phyloP scores from a whole-genome alignment of 148 eudicot genomes.

The Diospyros kaki region DNA sequence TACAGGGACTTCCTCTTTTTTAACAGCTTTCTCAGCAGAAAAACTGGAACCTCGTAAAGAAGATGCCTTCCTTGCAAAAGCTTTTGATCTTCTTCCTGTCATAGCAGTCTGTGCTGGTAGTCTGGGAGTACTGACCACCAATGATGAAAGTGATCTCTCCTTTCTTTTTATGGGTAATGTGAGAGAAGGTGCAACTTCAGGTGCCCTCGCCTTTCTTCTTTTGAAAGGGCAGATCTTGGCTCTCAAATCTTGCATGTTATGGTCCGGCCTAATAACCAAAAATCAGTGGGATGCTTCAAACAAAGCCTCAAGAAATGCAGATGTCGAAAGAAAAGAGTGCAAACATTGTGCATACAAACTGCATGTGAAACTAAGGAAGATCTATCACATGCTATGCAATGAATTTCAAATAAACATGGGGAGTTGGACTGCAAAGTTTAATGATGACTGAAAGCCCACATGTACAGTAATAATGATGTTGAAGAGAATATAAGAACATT shows the following conservation, averaged over 20 bases:
- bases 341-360: neutral
- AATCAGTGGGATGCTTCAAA: neutral
- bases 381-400: neutral
- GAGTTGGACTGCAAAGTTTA: neutral
- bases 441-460: neutral
- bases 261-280: conserved; percentile 72
- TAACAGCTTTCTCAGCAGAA: conserved; percentile 47
- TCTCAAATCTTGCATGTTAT: conserved; percentile 85
- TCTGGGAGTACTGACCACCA: conserved; percentile 36
- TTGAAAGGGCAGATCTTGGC: conserved; percentile 77
- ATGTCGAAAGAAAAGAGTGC: neutral
- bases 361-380: neutral
- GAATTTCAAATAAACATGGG: neutral
- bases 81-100: neutral
- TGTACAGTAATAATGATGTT: neutral
- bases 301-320: neutral
- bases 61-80: neutral
- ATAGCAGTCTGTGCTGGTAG: neutral
- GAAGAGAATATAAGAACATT: neutral
- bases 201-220: conserved; percentile 57
- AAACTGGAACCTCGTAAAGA: conserved; percentile 45
- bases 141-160: conserved; percentile 89
- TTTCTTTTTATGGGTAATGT: conserved; percentile 72
- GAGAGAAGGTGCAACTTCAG: conserved; percentile 52
- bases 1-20: conserved; percentile 57